A percentile compares a stretch with the other conserved stretches of the same genome.
Evolutionary conservation across 345 rosid species (phyloP).

Genomic region (Litchi chinensis): DNA sequence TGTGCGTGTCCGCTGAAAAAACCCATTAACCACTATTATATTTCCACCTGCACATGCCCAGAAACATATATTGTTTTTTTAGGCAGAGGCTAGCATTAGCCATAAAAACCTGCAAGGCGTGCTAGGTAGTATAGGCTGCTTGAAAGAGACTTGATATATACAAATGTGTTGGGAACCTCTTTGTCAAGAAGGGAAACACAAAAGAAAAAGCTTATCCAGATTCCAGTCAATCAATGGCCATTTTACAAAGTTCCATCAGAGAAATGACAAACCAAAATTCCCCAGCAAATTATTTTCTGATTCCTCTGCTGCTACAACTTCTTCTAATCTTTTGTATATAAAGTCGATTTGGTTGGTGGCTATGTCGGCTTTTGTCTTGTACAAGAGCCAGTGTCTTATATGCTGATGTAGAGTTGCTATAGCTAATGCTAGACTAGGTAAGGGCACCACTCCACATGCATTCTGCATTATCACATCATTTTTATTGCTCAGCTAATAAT

Average conservation of each 20-base stretch:
- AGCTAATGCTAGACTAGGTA: neutral
- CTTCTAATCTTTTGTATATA: neutral
- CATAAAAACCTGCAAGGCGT: slow-evolving; percentile 31
- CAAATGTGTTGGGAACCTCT: slow-evolving; percentile 1
- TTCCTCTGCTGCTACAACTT: neutral
- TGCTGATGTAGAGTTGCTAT: slow-evolving; percentile 1
- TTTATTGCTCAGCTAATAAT: too few relatives aligned
- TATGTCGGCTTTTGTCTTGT: slow-evolving; percentile 7
- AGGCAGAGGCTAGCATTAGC: neutral
- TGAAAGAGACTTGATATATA: slow-evolving; percentile 16
- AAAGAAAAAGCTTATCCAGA: neutral
- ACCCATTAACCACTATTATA: slow-evolving; percentile 14
- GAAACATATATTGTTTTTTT: slow-evolving; percentile 10
- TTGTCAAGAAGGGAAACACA: neutral
- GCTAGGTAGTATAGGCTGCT: slow-evolving; percentile 20
- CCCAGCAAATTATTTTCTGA: neutral
- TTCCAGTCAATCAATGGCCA: slow-evolving; percentile 22
- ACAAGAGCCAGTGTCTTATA: slow-evolving; percentile 17
- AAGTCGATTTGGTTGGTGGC: neutral
- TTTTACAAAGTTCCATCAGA: slow-evolving; percentile 26
- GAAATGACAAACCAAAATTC: slow-evolving; percentile 34
- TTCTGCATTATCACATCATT: too few relatives aligned
- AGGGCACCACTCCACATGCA: neutral
- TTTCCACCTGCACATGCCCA: slow-evolving; percentile 27
- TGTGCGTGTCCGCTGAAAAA: neutral